Evolutionary conservation across 208 protist species (phyloP).

Genomic region (Crithidia mellificae): DNA sequence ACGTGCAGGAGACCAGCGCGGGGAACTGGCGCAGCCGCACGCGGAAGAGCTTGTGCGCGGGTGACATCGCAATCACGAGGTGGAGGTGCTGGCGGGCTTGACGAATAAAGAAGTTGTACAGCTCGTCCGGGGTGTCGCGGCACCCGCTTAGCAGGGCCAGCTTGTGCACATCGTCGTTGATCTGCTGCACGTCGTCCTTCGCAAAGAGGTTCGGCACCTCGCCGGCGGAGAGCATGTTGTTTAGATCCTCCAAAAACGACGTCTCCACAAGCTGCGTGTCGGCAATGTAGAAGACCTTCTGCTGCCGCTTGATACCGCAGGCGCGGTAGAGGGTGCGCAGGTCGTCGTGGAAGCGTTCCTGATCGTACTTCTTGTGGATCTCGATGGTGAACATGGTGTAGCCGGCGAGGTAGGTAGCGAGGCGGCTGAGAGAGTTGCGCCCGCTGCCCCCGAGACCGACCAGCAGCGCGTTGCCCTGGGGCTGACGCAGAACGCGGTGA

Average conservation of each 20-base stretch:
- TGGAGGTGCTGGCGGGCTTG: conserved; percentile 94
- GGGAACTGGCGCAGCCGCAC: conserved; percentile 98
- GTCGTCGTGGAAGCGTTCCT: conserved; percentile 97
- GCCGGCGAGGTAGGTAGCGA: conserved; percentile 96
- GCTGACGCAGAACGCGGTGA: conserved; percentile 95
- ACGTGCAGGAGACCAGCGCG: conserved; percentile 97
- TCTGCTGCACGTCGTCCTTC: conserved; percentile 94
- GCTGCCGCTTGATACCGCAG: conserved; percentile 93
- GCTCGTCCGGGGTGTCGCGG: conserved; percentile 90
- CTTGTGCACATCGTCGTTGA: conserved; percentile 92
- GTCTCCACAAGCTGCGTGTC: conserved; percentile 98
- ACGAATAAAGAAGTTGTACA: conserved; percentile 97
- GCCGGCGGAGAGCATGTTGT: conserved; percentile 97
- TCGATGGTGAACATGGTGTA: conserved; percentile 97
- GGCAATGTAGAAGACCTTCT: conserved; percentile 97
- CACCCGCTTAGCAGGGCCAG: conserved; percentile 87
- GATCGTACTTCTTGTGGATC: conserved; percentile 95
- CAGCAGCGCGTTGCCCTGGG: conserved; percentile 97
- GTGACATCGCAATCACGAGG: conserved; percentile 97
- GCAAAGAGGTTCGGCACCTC: conserved; percentile 98
- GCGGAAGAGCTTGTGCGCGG: conserved; percentile 95
- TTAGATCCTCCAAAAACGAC: conserved; percentile 98
- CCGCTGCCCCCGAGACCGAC: conserved; percentile 98
- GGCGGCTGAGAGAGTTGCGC: conserved; percentile 94
- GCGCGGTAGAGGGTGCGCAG: conserved; percentile 95